Base-by-base conservation (phyloP, 1,284 basidiomycete species). In the Peniophora sp. region DNA sequence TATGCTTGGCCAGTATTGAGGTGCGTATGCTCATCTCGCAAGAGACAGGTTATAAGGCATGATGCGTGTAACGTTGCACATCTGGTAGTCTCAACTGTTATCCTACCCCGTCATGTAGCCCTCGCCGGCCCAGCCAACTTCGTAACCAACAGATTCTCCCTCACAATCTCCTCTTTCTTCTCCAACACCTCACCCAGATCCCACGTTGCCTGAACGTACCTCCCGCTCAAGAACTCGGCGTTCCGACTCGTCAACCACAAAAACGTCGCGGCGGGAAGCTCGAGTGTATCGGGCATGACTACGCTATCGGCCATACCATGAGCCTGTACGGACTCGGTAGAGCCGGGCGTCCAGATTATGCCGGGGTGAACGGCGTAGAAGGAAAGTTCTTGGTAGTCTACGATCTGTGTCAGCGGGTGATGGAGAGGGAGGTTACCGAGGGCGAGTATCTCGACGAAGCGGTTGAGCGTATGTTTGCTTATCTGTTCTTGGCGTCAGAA, bases 151-250 rank as follows among this genome's bases (percentile, higher is more conserved):
- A 34, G 39, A 16, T 47, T 47, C 12, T 35, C 14, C 39, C 39
- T 35, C 8, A 51, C 24, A 20, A 54, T 49, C 44, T 51, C 51
- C 27, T 50, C 51, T 43, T 52, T 52, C 32, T 50, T n/a, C 36
- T 45, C 32, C 22, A 27, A 45, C 22, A 56, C 39, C 43, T 54
- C 55, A 16, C 34, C 46, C 22, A 56, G 34, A 45, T 56, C 53
- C 55, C 55, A 56, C 10, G 25, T 43, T 22, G 51, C 45, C 9
- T 39, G 25, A 11, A 54, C 41, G 35, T 46, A 45, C 20, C 44
- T 19, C 14, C 44, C 44, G 44, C 20, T 45, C n/a, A 45, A 20
- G 9, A 20, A 45, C 44, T 45, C 44, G 6, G 44, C 44, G 17
- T 45, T 45, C 12, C 44, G 3, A 3, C 11, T 20, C 44, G 44